Base-by-base conservation (phyloP, 495 filamentous ascomycete species). In the Penicillium mononematosum region DNA sequence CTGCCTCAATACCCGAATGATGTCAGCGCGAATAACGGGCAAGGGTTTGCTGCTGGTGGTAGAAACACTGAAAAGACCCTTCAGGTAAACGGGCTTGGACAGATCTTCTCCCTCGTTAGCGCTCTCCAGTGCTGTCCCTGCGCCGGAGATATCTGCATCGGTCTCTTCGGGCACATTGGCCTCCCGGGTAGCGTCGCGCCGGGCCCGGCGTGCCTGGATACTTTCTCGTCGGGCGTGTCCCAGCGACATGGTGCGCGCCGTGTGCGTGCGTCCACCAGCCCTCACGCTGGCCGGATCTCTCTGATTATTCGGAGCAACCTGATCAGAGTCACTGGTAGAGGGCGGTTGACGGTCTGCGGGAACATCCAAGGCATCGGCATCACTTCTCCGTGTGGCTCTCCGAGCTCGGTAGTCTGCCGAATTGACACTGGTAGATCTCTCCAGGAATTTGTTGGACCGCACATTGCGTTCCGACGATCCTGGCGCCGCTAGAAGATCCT, bases 51-150 rank as follows among this genome's bases (percentile, higher is more conserved):
- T 95, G 61, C 92, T 96, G 3, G 94, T 99, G 0, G 94, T 99
- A 5, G 90, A 92, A 34, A 98, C 94, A 67, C 92, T 97, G 78
- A 99, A 99, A 24, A 99, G 84, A 22, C 94, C 94, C 70, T 99
- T 99, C 25, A 99, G 83, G 67, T 88, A 99, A 25, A 98, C 94
- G 1, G 95, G 95, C 66, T 96, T 98, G 80, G 63, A 89, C 73
- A 74, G 76, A 51, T 76, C 74, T 65, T 81, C 75, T 76, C 80
- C 56, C 71, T 81, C 62, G 75, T 74, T 68, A 78, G 75, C 78
- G 50, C 82, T 75, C 45, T 87, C 83, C 57, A 78, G 57, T 20
- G 78, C 77, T 45, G 74, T 78, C 8, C 75, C 76, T 50, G 73
- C 67, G 14, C 75, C 75, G 9, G 76, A 74, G n/a, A 78, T 69